Evolutionary conservation across 768 basidiomycete species (phyloP), one percentile per base, ranked within the genome.

Genomic region (Naganishia kalamii): DNA sequence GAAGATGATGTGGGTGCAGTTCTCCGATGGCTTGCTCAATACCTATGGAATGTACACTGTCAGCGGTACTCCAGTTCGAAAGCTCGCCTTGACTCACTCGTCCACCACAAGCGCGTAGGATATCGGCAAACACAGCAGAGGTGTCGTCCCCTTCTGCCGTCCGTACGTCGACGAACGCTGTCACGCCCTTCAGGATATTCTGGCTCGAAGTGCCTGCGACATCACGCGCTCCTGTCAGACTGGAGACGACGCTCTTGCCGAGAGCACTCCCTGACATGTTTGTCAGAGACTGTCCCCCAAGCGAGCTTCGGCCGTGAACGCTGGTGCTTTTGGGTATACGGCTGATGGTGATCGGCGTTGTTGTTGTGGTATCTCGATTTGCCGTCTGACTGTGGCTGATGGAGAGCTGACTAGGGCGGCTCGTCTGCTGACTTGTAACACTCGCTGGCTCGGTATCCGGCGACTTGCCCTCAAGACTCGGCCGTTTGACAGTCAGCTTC

Each of bases 81-180:
- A 50, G 48, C 29, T 23, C 15, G 25, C 13, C 33, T 32, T 1
- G n/a, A 12, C 35, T 27, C 49, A 79, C 78, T 66, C 69, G 77
- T 13, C 77, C 78, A 4, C 78, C 78, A 5, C 75, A 65, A 21
- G 67, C 54, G 60, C 69, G 71, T 13, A 79, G 63, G 69, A 79
- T 77, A 12, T 78, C 76, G 0, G 68, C 69, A 60, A 77, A 79
- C 2, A 76, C 63, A 25, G 61, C 67, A 30, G 71, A 66, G 0
- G 73, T 68, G 57, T 76, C 74, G 25, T 75, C 73, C 4, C 78
- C 78, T 47, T 79, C 78, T 10, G 68, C 70, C 12, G 78, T 79
- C 41, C 72, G 62, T 1, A 79, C 77, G 63, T 79, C 78, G 32
- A 78, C 77, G 62, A 74, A 78, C 12, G 76, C 78, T n/a, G 70